Conservation (phyloP, 768 basidiomycete species). For the Tephrocybe rancida region DNA sequence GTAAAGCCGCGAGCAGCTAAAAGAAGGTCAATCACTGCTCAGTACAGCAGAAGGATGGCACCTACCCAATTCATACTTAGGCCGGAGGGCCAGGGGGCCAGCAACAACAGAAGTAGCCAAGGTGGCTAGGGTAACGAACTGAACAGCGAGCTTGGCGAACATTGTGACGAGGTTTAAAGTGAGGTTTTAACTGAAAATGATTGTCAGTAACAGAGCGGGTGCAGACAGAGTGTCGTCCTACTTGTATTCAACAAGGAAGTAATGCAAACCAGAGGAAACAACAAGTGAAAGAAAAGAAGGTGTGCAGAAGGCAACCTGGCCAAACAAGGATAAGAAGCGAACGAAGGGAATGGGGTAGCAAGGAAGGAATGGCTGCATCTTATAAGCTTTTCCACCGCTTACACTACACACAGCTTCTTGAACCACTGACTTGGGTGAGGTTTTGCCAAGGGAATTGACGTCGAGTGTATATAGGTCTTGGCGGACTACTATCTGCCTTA, state of each 20-base stretch:
- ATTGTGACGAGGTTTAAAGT: slow-evolving; percentile 30
- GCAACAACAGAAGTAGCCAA: slow-evolving; percentile 32
- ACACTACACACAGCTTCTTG: background rate
- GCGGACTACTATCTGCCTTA: slow-evolving; percentile 13
- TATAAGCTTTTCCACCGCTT: slow-evolving; percentile 18
- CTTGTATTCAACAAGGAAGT: slow-evolving; percentile 31
- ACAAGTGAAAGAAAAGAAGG: slow-evolving; percentile 29
- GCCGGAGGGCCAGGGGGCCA: slow-evolving; percentile 28
- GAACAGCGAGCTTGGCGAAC: slow-evolving; percentile 40
- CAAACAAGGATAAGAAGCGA: slow-evolving; percentile 28
- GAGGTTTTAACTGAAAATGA: slow-evolving; percentile 6
- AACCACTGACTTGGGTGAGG: background rate
- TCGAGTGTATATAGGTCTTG: slow-evolving; percentile 8
- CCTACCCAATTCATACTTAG: slow-evolving; percentile 28
- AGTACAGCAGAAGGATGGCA: background rate
- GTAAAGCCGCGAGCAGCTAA: slow-evolving; percentile 15
- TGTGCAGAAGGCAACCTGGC: slow-evolving; percentile 43
- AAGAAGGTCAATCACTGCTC: background rate
- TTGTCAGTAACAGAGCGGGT: background rate
- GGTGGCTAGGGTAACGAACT: slow-evolving; percentile 30
- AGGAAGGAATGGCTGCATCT: slow-evolving; percentile 9
- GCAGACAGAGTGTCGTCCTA: slow-evolving; percentile 12
- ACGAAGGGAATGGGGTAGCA: slow-evolving; percentile 19
- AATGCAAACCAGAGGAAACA: slow-evolving; percentile 30
- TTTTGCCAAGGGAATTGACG: slow-evolving; percentile 1